Conservation (phyloP, 2,329 filamentous ascomycete genomes). For the Alternaria postmessia region DNA sequence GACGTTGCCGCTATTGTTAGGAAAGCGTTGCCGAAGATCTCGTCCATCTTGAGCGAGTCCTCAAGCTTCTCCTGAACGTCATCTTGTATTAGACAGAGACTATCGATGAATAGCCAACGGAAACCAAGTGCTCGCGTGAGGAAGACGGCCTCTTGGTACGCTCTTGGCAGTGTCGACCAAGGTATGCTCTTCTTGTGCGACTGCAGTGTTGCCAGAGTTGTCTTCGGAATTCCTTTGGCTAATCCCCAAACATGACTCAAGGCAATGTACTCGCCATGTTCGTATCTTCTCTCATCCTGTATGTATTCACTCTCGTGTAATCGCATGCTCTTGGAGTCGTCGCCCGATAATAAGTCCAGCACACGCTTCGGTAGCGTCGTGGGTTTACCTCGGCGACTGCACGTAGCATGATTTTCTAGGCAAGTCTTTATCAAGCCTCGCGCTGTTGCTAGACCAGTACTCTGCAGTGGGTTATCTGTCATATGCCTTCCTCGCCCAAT, state of each 20-base stretch:
- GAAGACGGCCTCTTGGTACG: slow-evolving; percentile 47
- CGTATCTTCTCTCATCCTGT: slow-evolving; percentile 34
- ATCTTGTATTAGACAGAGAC: slow-evolving; percentile 45
- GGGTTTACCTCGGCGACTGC: slow-evolving; percentile 30
- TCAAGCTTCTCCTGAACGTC: slow-evolving; percentile 38
- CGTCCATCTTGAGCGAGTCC: slow-evolving; percentile 39
- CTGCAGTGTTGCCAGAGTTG: slow-evolving; percentile 37
- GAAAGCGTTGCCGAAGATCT: slow-evolving; percentile 44
- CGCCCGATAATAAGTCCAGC: slow-evolving; percentile 38
- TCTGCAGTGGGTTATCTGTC: slow-evolving; percentile 40
- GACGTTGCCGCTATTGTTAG: slow-evolving; percentile 47
- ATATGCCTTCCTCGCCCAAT: slow-evolving; percentile 46
- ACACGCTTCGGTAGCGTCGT: slow-evolving; percentile 42
- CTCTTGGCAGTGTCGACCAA: slow-evolving; percentile 40
- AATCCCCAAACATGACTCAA: slow-evolving; percentile 47
- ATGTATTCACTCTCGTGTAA: slow-evolving; percentile 42
- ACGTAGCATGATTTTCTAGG: slow-evolving; percentile 41
- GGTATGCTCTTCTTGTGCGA: slow-evolving; percentile 39
- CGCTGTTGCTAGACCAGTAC: slow-evolving; percentile 35
- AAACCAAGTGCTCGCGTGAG: slow-evolving; percentile 48
- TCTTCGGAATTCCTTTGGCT: slow-evolving; percentile 38
- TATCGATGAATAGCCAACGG: slow-evolving; percentile 50
- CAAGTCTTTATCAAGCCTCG: slow-evolving; percentile 42
- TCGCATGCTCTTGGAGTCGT: slow-evolving; percentile 40
- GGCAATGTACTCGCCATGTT: slow-evolving; percentile 45